A percentile compares a stretch with the other conserved stretches of the same genome.
Conservation (phyloP, 176 grass and related monocot genomes). For the Saccharum officinarum region DNA sequence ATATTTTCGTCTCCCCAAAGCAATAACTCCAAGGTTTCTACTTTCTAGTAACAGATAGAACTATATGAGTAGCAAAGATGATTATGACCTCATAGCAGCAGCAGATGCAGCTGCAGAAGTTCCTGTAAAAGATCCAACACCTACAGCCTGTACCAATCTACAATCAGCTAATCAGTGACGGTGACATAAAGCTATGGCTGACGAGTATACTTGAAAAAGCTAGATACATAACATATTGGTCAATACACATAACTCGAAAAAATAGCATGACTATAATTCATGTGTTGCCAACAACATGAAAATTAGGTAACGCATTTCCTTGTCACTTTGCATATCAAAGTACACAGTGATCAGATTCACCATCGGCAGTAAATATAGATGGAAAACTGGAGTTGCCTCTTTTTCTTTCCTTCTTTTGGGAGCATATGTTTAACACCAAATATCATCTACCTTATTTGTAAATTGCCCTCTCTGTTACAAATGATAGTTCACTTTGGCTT, state of each 20-base stretch:
- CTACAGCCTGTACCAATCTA: conserved; percentile 85
- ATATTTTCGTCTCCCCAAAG: neutral
- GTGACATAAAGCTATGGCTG: conserved; percentile 28
- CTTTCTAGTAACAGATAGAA: neutral
- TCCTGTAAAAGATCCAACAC: conserved; percentile 80
- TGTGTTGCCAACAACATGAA: neutral
- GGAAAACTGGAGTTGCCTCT: neutral
- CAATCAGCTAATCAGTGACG: conserved; percentile 39
- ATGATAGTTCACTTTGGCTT: neutral
- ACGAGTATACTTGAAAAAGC: conserved; percentile 32
- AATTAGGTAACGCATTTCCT: neutral
- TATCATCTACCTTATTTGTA: neutral
- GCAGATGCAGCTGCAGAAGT: conserved; percentile 86
- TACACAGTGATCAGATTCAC: neutral
- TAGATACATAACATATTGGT: neutral
- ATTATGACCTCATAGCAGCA: conserved; percentile 82
- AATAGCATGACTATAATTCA: neutral
- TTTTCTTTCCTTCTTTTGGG: neutral
- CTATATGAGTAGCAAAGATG: conserved; percentile 1
- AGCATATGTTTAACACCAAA: neutral
- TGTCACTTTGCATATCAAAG: neutral
- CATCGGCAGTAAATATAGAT: neutral
- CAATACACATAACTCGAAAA: neutral
- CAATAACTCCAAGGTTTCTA: neutral
- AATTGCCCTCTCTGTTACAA: neutral